Percentiles rank a stretch among this genome's conserved stretches.
Conservation (phyloP, 805 yeast species). For the Peterozyma xylosa region DNA sequence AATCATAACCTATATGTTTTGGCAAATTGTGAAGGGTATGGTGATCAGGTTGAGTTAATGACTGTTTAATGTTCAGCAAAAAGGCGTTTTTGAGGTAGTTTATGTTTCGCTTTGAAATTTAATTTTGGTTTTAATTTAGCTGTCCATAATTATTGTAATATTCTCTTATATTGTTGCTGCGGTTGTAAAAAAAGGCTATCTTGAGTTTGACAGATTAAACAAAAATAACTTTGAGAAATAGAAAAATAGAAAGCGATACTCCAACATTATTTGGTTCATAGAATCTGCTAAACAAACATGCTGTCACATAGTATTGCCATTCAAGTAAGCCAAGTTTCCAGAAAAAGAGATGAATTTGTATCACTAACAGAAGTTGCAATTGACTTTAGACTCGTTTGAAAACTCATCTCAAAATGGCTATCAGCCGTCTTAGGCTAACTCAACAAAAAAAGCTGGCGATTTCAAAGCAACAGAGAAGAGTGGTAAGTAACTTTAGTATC, state of each 20-base stretch:
- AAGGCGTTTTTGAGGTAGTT: not conserved
- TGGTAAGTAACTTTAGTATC: conserved; percentile 20
- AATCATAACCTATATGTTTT: conserved; percentile 6
- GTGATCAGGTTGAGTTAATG: conserved; percentile 5
- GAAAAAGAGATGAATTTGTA: too few relatives aligned
- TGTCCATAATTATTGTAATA: too few relatives aligned
- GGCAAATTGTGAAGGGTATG: conserved; percentile 2
- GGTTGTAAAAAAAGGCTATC: not conserved
- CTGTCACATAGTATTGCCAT: not conserved
- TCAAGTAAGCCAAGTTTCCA: conserved; percentile 1
- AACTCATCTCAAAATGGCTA: conserved; percentile 55
- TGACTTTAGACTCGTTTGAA: conserved; percentile 14
- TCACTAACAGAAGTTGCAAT: not conserved
- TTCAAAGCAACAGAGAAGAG: conserved; percentile 67
- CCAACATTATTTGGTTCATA: too few relatives aligned
- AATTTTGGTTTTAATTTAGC: too few relatives aligned
- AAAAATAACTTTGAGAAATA: not conserved
- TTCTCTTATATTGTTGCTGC: too few relatives aligned
- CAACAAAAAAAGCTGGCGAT: conserved; percentile 71
- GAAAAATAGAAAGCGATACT: not conserved
- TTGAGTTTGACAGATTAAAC: not conserved
- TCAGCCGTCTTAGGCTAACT: conserved; percentile 59
- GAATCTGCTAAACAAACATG: too few relatives aligned
- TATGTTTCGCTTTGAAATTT: too few relatives aligned
- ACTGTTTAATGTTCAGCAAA: not conserved